Percentiles rank a stretch among this genome's conserved stretches.
phyloP scores from a whole-genome alignment of 441 rosid genomes.

The Sinapis alba region DNA sequence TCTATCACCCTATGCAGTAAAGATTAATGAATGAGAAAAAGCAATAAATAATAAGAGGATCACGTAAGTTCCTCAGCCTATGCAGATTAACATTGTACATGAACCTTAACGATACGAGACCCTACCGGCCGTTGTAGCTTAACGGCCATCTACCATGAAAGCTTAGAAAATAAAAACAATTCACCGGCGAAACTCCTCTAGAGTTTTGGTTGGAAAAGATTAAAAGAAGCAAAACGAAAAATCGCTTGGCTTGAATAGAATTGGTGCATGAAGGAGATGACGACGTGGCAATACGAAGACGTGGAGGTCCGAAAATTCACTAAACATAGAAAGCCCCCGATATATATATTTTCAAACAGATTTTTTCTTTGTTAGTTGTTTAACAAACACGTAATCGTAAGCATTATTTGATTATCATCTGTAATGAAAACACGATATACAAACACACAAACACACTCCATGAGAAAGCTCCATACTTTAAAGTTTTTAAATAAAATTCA shows the following conservation, averaged over 20 bases:
- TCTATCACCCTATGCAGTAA: conserved; percentile 42
- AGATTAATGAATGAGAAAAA: conserved; percentile 15
- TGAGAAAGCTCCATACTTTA: background rate
- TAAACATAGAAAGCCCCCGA: background rate
- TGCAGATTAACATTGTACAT: background rate
- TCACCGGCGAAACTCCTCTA: background rate
- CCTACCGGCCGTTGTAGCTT: conserved; percentile 52
- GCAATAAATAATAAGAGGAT: background rate
- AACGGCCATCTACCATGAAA: conserved; percentile 57
- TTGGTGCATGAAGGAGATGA: background rate
- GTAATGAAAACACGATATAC: background rate
- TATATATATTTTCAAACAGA: too few species aligned
- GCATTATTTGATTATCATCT: background rate
- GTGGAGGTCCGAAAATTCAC: background rate
- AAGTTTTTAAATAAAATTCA: too few species aligned
- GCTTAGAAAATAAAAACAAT: background rate
- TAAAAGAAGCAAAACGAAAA: background rate
- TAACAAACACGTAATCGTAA: background rate
- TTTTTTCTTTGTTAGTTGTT: background rate
- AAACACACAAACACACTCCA: background rate
- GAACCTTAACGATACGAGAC: conserved; percentile 61
- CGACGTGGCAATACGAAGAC: background rate
- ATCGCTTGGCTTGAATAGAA: too few species aligned
- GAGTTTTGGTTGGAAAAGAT: too few species aligned
- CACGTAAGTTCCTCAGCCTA: background rate